Evolutionary conservation across 495 filamentous ascomycete species (phyloP), one percentile per base, ranked within the genome.

Genomic region (Cairneyella variabilis): DNA sequence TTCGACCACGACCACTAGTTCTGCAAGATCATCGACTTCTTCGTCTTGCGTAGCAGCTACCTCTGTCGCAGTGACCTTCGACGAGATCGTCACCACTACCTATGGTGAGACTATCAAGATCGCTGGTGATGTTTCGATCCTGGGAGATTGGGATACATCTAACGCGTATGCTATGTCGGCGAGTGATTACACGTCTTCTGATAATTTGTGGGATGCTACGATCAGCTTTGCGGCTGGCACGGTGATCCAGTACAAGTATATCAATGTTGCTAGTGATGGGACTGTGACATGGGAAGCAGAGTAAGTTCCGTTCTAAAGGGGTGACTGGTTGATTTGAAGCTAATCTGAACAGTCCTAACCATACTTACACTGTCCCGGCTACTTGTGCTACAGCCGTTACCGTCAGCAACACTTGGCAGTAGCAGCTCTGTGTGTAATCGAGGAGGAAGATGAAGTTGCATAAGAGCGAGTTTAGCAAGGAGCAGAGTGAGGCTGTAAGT

Each of bases 281-380:
- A 63, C 64, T 1, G 70, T 86, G 1, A 66, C 56, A 17, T 88
- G 84, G 85, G 84, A 88, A 66, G 70, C 73, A 26, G n/a, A n/a
- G n/a, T n/a, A n/a, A n/a, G n/a, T n/a, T n/a, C n/a, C n/a, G n/a
- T n/a, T n/a, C n/a, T n/a, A n/a, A n/a, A n/a, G n/a, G n/a, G n/a
- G n/a, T n/a, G n/a, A n/a, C n/a, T n/a, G n/a, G n/a, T n/a, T n/a
- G n/a, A n/a, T n/a, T n/a, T n/a, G n/a, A n/a, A n/a, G n/a, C n/a
- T n/a, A n/a, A n/a, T n/a, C n/a, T n/a, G n/a, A n/a, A n/a, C n/a
- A 81, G 84, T 62, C 76, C 82, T 0, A 87, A 91, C 60, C 75
- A 76, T 38, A 67, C 63, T 5, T 83, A 76, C 56, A 79, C 76
- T 0, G 78, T 88, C 12, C 71, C 80, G 0, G 56, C 60, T 3